Base-by-base conservation (phyloP, 1,284 basidiomycete species). In the Agroathelia rolfsii region DNA sequence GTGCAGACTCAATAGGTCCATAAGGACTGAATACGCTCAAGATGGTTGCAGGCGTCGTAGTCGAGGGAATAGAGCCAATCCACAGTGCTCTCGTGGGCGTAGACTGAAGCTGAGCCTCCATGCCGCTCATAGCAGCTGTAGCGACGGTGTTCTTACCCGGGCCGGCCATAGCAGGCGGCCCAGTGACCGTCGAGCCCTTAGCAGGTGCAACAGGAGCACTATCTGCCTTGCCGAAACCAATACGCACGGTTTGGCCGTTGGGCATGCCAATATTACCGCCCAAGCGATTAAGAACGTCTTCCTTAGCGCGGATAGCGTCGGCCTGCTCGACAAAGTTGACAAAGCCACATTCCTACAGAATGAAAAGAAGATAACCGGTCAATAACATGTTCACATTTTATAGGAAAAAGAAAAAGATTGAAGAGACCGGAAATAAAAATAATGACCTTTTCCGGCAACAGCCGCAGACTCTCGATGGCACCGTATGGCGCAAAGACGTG, bases 211-310 rank as follows among this genome's bases (percentile, higher is more conserved):
- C 81, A 17, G 85, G 89, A 6, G 87, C 85, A 49, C 88, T 90
- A 49, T 95, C 92, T 3, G 90, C 90, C 57, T 97, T 97, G 26
- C 94, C 94, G 51, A 94, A 98, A 4, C 95, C 95, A 46, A 98
- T 92, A 28, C 94, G 81, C 32, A 98, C 92, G 1, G 87, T 86
- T 48, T 90, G 87, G 9, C 87, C 88, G 45, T 89, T 90, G 8
- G 85, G 83, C 72, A 92, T 85, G 35, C 87, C 83, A 43, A 96
- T 89, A 43, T 92, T 87, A 4, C 93, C 93, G 23, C 88, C 88
- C 23, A 96, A 74, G 19, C 93, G 80, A 51, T 93, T 95, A 32
- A 95, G 68, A 12, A 97, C 88, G 53, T 98, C 95, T 24, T 98
- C 94, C 50, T 94, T 90, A 5, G 94, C 94, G 36, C 86, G 80